Evolutionary conservation across 306 rosid species (phyloP).

Genomic region (Cucumis hystrix): DNA sequence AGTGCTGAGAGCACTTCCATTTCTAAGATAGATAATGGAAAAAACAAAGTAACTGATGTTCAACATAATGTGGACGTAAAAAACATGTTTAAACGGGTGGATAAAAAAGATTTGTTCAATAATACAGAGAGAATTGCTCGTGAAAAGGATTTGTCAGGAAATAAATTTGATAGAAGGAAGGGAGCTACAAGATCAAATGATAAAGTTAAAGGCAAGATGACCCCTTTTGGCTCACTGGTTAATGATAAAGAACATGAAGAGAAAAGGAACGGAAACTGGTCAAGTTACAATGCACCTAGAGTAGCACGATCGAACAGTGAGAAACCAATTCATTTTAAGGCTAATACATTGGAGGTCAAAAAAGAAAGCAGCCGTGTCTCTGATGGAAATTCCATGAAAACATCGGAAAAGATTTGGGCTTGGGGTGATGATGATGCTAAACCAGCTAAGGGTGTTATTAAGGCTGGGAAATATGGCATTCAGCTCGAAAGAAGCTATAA

Average conservation of each 20-base stretch:
- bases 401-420: conserved; percentile 3
- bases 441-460: conserved; percentile 12
- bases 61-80: conserved; percentile 9
- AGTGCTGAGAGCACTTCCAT: conserved; percentile 9
- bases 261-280: conserved; percentile 11
- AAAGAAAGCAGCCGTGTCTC: neutral
- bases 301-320: neutral
- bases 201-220: conserved; percentile 15
- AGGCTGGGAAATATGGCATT: conserved; percentile 17
- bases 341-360: neutral
- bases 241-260: conserved; percentile 16
- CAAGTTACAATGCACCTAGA: conserved; percentile 12
- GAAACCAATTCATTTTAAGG: neutral
- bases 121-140: neutral
- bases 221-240: conserved; percentile 13
- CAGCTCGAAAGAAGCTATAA: conserved; percentile 16
- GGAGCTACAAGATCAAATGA: conserved; percentile 11
- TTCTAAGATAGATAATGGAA: conserved; percentile 17
- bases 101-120: conserved; percentile 3
- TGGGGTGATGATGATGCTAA: conserved; percentile 5
- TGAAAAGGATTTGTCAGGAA: conserved; percentile 9
- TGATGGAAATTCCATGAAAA: conserved; percentile 16
- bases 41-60: conserved; percentile 3
- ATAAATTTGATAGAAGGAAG: conserved; percentile 8
- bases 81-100: conserved; percentile 12